Conservation (phyloP, 2,329 filamentous ascomycete species). For the Cladosporium cucumerinum region DNA sequence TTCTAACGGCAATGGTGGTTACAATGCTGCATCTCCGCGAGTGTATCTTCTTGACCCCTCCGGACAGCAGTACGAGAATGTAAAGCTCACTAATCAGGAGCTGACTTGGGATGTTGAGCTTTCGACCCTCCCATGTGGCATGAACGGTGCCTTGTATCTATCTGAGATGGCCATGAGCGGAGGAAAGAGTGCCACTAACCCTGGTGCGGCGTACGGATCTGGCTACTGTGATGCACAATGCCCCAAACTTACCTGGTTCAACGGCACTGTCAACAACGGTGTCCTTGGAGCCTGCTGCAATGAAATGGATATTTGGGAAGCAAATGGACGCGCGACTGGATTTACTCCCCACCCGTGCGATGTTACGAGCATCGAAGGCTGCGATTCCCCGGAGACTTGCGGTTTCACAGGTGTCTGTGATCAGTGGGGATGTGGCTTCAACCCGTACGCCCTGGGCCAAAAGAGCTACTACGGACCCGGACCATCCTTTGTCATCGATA, state of each 20-base stretch:
- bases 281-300: slow-evolving; percentile 49
- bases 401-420: slow-evolving; percentile 62
- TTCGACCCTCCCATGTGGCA: slow-evolving; percentile 63
- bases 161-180: slow-evolving; percentile 61
- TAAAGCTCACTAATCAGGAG: slow-evolving; percentile 62
- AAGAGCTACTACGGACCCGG: slow-evolving; percentile 56
- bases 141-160: slow-evolving; percentile 68
- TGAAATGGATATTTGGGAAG: slow-evolving; percentile 60
- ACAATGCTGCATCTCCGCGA: slow-evolving; percentile 35
- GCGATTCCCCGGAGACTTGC: slow-evolving; percentile 47
- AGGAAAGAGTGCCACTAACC: slow-evolving; percentile 44
- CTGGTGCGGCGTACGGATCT: slow-evolving; percentile 55
- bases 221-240: slow-evolving; percentile 53
- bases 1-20: slow-evolving; percentile 10
- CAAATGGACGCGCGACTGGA: slow-evolving; percentile 62
- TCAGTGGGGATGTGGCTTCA: slow-evolving; percentile 67
- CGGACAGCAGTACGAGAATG: slow-evolving; percentile 60
- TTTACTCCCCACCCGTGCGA: slow-evolving; percentile 63
- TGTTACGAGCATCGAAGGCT: slow-evolving; percentile 49
- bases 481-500: slow-evolving; percentile 51
- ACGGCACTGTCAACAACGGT: slow-evolving; percentile 43
- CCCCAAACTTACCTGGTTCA: slow-evolving; percentile 4
- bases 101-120: slow-evolving; percentile 70
- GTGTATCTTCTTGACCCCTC: slow-evolving; percentile 60
- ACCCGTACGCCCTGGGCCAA: slow-evolving; percentile 63